Base-by-base conservation (phyloP, 2,329 filamentous ascomycete genomes). In the Albophoma yamanashiensis region DNA sequence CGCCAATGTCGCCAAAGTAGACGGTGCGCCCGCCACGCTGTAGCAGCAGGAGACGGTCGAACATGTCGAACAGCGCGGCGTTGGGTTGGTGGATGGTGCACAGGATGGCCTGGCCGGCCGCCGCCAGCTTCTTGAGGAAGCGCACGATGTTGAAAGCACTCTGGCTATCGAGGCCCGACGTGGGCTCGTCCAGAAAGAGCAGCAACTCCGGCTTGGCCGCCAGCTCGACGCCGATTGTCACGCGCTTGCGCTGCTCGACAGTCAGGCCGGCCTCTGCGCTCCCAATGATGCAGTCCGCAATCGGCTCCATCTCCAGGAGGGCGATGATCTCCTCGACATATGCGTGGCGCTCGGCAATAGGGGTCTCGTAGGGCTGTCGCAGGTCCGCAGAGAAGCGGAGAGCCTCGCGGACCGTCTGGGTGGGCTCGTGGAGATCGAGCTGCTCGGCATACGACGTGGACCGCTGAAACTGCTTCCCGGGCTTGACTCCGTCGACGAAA, bases 21-120 rank as follows among this genome's bases (percentile, higher is more conserved):
- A 95, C 89, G 55, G 89, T 89, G 59, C 87, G 82, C 4, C 91
- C 91, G 62, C 91, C 91, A 47, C 83, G 82, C 73, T 93, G 85
- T 2, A 96, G 80, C 3, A 96, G 80, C 6, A 96, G 77, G 2
- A 96, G 80, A 15, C 91, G 83, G 70, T 96, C 91, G 65, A 96
- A 96, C 72, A 92, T 88, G 72, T 94, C 89, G 66, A 96, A 96
- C 0, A 96, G 79, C 0, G 89, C 86, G 20, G 89, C 89, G 65
- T 92, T 93, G 1, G 92, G 91, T 71, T 96, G 92, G 71, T 96
- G 92, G 64, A 96, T 96, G 0, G 92, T 96, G 75, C 91, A 95
- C 4, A 96, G 81, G 65, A 96, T 91, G 12, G 91, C 91, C 70
- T 96, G 92, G 1, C 91, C 92, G 3, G 89, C 88, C n/a, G 82